phyloP scores from a whole-genome alignment of 345 rosid genomes.

The Syzygium grande region DNA sequence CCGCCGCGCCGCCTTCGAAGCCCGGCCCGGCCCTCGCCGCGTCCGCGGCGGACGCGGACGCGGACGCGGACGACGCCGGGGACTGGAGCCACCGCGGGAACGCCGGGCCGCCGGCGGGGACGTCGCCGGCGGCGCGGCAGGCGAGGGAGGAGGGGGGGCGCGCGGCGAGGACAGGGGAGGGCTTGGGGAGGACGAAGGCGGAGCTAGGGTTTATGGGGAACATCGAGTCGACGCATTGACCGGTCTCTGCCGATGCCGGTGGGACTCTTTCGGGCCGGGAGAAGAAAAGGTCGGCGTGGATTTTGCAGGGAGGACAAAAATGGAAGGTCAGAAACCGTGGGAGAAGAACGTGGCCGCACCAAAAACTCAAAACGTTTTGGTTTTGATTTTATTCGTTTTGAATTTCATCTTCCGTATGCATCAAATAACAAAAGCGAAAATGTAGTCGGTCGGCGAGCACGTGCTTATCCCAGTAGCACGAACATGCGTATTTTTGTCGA shows the following conservation, averaged over 20 bases:
- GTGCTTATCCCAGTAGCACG: no score
- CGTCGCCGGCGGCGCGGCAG: conserved; percentile 65
- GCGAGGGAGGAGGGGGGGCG: conserved; percentile 18
- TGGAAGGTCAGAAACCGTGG: background rate
- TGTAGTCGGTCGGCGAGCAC: no score
- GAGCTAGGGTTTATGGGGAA: conserved; percentile 44
- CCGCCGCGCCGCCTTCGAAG: conserved; percentile 20
- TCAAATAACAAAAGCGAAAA: background rate
- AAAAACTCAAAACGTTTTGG: background rate
- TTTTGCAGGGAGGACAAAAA: background rate
- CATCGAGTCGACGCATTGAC: conserved; percentile 26
- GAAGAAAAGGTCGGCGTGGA: background rate
- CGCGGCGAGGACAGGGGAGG: conserved; percentile 12
- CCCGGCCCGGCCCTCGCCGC: conserved; percentile 42
- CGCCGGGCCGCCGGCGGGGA: conserved; percentile 34
- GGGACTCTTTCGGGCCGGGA: background rate
- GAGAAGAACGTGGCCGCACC: background rate
- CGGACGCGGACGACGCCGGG: conserved; percentile 11
- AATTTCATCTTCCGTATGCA: background rate
- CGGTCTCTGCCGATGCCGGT: background rate
- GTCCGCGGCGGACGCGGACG: conserved; percentile 19
- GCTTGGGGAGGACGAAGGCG: conserved; percentile 23
- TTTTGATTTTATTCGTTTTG: no score
- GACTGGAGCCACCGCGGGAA: conserved; percentile 39
- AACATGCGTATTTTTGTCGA: no score